Conservation (phyloP, 2,329 filamentous ascomycete genomes). For the Diaporthe nobilis region DNA sequence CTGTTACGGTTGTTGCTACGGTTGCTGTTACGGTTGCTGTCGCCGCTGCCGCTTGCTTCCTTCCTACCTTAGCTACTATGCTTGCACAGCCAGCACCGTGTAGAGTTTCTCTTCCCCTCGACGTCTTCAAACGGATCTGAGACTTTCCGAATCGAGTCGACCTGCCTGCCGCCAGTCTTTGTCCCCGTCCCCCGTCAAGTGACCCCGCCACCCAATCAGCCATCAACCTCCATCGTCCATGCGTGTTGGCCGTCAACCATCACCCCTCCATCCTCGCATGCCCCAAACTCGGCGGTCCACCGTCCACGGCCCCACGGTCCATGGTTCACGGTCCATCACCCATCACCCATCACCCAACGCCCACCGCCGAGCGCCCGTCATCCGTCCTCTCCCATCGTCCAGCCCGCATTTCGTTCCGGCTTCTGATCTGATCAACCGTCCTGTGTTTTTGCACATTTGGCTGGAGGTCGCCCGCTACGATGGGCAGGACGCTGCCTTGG, state of each 20-base stretch:
- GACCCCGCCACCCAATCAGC: not conserved
- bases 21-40: not conserved
- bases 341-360: not conserved
- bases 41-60: not conserved
- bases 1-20: not conserved
- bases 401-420: not conserved
- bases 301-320: not conserved
- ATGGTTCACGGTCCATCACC: not conserved
- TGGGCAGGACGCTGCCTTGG: constrained; percentile 41
- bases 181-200: not conserved
- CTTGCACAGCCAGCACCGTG: not conserved
- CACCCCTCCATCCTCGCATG: not conserved
- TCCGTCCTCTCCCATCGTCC: not conserved
- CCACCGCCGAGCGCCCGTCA: not conserved
- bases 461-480: not conserved
- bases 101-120: not conserved
- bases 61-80: not conserved
- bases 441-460: not conserved
- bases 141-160: constrained; percentile 14
- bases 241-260: constrained; percentile 13
- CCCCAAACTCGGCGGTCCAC: not conserved
- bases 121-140: constrained; percentile 27
- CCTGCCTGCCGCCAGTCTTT: constrained; percentile 9
- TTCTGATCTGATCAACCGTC: constrained; percentile 11
- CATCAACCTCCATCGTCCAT: not conserved